A percentile compares a stretch with the other conserved stretches of the same genome.
Evolutionary conservation across 306 rosid genomes (phyloP).

Genomic region (Quercus mongolica): DNA sequence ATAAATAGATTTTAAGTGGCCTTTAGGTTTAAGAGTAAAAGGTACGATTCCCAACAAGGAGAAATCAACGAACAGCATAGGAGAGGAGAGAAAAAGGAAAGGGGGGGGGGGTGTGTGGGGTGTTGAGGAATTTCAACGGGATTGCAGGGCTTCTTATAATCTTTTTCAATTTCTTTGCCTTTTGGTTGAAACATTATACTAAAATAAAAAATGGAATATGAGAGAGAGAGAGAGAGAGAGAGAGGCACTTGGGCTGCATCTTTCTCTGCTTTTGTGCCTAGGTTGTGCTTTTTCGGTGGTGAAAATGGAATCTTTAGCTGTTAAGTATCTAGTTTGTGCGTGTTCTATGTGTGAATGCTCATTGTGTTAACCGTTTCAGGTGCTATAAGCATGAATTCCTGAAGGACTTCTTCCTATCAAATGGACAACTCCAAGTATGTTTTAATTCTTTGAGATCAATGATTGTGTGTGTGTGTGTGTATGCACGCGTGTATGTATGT

Average conservation of each 20-base stretch:
- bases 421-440: conserved; percentile 94
- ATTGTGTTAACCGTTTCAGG: conserved; percentile 52
- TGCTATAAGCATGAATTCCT: conserved; percentile 85
- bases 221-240: neutral
- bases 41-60: neutral
- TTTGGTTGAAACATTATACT: neutral
- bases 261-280: neutral
- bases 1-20: neutral
- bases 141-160: neutral
- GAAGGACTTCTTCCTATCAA: conserved; percentile 90
- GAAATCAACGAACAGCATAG: neutral
- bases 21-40: neutral
- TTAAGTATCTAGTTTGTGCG: conserved; percentile 8
- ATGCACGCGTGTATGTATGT: neutral
- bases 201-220: neutral
- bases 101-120: too few relatives aligned
- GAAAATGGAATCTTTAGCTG: conserved; percentile 5
- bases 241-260: neutral
- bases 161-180: neutral
- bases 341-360: conserved; percentile 16
- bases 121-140: too few relatives aligned
- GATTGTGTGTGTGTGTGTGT: neutral
- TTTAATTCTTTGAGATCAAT: conserved; percentile 10
- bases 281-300: conserved; percentile 1
- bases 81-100: too few relatives aligned